Conservation (phyloP, 139 green algal species). For the Micractinium conductrix region DNA sequence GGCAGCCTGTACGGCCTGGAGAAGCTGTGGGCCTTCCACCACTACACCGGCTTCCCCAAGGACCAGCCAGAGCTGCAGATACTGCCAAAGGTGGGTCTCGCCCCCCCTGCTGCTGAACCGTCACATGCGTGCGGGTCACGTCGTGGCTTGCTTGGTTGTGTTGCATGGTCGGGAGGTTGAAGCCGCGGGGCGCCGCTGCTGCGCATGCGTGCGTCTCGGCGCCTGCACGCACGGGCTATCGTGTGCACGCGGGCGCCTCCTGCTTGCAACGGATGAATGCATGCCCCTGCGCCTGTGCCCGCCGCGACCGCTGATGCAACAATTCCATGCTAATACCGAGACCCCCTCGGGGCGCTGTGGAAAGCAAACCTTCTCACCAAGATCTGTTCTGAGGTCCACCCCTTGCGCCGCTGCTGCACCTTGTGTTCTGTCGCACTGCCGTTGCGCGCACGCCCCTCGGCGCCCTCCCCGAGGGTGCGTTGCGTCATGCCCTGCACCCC, state of each 20-base stretch:
- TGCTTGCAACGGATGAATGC: too few species aligned
- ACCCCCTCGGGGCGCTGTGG: slow-evolving; percentile 32
- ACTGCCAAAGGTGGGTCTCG: slow-evolving; percentile 49
- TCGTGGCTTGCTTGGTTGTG: too few species aligned
- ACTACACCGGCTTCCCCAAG: slow-evolving; percentile 86
- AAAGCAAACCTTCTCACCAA: slow-evolving; percentile 58
- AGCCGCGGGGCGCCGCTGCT: not conserved
- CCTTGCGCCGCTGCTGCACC: not conserved
- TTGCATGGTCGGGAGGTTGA: too few species aligned
- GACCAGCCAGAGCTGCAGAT: slow-evolving; percentile 55
- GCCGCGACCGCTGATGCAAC: slow-evolving; percentile 42
- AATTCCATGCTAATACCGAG: slow-evolving; percentile 67
- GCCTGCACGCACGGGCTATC: not conserved
- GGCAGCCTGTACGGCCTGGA: slow-evolving; percentile 95
- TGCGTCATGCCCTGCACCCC: not conserved
- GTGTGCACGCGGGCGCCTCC: too few species aligned
- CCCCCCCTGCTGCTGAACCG: too few species aligned
- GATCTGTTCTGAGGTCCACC: slow-evolving; percentile 67
- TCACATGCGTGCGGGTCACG: too few species aligned
- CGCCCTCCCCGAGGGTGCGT: not conserved
- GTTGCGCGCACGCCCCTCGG: not conserved
- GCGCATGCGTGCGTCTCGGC: not conserved
- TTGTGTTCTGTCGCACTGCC: not conserved
- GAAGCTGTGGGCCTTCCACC: slow-evolving; percentile 97
- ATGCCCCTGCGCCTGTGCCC: not conserved